phyloP scores from a whole-genome alignment of 2,329 filamentous ascomycete species.

The Xylariaceae sp. region DNA sequence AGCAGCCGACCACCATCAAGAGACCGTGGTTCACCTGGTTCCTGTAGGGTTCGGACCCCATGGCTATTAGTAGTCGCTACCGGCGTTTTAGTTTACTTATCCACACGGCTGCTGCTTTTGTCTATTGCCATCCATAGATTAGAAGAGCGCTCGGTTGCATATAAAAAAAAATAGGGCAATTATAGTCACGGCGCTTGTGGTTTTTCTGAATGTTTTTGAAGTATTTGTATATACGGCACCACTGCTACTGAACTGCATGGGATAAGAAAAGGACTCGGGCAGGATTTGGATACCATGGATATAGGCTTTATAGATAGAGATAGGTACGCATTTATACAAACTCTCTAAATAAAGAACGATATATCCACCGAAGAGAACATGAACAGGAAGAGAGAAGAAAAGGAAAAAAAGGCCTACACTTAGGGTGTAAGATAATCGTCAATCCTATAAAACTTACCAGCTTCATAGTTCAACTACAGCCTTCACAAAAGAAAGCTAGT shows the following conservation, averaged over 20 bases:
- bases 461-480: neutral
- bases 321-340: neutral
- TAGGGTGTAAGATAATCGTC: no score
- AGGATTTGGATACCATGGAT: neutral
- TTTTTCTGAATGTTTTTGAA: neutral
- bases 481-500: neutral
- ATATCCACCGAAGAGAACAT: neutral
- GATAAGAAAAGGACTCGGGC: neutral
- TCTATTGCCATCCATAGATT: neutral
- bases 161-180: neutral
- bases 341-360: neutral
- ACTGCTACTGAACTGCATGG: neutral
- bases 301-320: neutral
- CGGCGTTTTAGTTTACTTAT: conserved; percentile 7
- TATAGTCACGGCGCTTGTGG: neutral
- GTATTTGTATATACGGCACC: neutral
- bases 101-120: conserved; percentile 10
- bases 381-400: no score
- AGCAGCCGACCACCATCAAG: conserved; percentile 38
- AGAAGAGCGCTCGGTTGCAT: neutral
- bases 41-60: conserved; percentile 20
- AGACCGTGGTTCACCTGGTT: conserved; percentile 39
- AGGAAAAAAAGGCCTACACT: no score
- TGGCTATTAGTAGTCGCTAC: conserved; percentile 2
- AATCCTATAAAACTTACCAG: no score